A percentile compares a stretch with the other conserved stretches of the same genome.
These are phyloP conservation scores for Phycomyces blakesleeanus DNA, from an alignment of 192 early-diverging fungal species.

Conservation along the genomic window DNA sequence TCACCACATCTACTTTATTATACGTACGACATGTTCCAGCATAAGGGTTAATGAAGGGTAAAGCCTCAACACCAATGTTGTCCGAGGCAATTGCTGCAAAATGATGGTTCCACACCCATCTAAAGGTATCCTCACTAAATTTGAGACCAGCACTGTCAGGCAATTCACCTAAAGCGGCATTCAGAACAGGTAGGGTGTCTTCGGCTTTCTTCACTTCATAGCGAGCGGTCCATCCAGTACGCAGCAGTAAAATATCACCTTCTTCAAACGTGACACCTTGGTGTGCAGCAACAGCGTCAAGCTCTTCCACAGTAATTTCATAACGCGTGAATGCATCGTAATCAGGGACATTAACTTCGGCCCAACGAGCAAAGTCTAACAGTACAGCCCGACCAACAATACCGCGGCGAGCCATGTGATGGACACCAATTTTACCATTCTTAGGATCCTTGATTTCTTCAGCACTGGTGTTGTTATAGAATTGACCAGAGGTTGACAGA, in stretches of 20 bases:
- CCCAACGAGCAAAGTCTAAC: constrained; percentile 27
- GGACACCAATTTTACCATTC: constrained; percentile 22
- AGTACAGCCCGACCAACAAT: constrained; percentile 25
- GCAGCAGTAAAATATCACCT: constrained; percentile 25
- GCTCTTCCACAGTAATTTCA: constrained; percentile 16
- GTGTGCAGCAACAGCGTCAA: constrained; percentile 12
- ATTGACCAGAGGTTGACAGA: constrained; percentile 3
- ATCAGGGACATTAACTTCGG: constrained; percentile 2
- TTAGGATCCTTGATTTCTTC: neutral
- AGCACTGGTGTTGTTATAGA: constrained; percentile 16
- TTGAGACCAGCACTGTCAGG: constrained; percentile 20
- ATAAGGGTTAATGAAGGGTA: constrained; percentile 4
- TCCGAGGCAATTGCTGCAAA: constrained; percentile 26
- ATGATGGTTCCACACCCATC: constrained; percentile 28
- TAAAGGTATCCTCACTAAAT: constrained; percentile 20
- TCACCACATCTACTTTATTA: neutral
- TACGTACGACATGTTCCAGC: constrained; percentile 17
- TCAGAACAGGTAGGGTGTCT: neutral
- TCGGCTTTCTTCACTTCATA: constrained; percentile 7
- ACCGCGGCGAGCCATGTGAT: constrained; percentile 26
- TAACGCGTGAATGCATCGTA: constrained; percentile 21
- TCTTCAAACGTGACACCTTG: constrained; percentile 20
- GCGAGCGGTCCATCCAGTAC: constrained; percentile 20
- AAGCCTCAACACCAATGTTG: constrained; percentile 18
- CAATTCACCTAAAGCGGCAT: neutral